These are phyloP conservation scores for Barnettozyma wickerhamii DNA, from an alignment of 805 yeast genomes.

Conservation along the genomic window DNA sequence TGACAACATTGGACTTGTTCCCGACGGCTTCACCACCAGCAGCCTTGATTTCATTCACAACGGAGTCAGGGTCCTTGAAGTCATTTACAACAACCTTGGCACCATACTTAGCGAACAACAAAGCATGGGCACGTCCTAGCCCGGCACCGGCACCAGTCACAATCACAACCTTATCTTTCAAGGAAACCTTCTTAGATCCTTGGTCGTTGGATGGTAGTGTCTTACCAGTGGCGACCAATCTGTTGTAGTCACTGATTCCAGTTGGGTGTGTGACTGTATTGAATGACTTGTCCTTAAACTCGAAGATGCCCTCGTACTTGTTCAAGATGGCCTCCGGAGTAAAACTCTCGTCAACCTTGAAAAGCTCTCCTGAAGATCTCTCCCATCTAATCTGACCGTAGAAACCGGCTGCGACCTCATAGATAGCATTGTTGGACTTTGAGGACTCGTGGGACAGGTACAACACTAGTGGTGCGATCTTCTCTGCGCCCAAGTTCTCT, in stretches of 20 bases:
- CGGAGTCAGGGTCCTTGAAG: constrained; percentile 65
- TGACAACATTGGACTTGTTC: constrained; percentile 77
- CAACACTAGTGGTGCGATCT: constrained; percentile 87
- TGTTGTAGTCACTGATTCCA: constrained; percentile 66
- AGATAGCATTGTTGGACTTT: constrained; percentile 67
- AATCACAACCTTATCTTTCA: constrained; percentile 81
- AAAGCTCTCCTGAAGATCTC: constrained; percentile 79
- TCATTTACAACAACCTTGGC: constrained; percentile 95
- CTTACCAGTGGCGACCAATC: constrained; percentile 48
- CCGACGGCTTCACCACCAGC: constrained; percentile 80
- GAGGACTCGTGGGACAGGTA: constrained; percentile 67
- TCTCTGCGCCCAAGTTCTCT: constrained; percentile 77
- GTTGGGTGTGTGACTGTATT: constrained; percentile 61
- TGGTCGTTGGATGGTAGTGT: constrained; percentile 55
- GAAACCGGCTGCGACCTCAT: constrained; percentile 93
- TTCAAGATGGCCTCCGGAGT: constrained; percentile 82
- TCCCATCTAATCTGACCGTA: constrained; percentile 94
- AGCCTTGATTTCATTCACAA: constrained; percentile 69
- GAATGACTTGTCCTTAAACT: constrained; percentile 56
- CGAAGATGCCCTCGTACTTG: constrained; percentile 57
- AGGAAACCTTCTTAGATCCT: constrained; percentile 50
- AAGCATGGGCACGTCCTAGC: constrained; percentile 86
- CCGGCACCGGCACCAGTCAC: constrained; percentile 97
- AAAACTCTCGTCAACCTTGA: constrained; percentile 71
- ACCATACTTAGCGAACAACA: constrained; percentile 81